Evolutionary conservation across 352 stramenopile genomes (phyloP).

Genomic region (Phytophthora sp.): DNA sequence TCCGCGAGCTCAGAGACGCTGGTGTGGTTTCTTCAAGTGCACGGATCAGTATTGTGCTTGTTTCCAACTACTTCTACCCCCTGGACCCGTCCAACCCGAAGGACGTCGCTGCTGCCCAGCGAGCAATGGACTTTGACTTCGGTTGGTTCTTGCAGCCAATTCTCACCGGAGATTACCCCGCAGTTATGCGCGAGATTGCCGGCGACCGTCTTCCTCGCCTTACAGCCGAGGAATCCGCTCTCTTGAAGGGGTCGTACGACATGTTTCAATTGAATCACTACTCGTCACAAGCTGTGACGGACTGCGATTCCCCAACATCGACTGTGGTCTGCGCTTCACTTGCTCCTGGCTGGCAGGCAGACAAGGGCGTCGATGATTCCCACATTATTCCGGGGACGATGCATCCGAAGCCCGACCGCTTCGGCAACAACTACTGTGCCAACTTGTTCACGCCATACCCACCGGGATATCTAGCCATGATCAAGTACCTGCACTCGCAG

Average conservation of each 20-base stretch:
- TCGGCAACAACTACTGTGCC: constrained; percentile 47
- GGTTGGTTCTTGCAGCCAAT: constrained; percentile 94
- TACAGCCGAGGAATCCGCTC: constrained; percentile 69
- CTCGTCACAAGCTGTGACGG: constrained; percentile 64
- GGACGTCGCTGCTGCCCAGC: constrained; percentile 69
- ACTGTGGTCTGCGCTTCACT: constrained; percentile 37
- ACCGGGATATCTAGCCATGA: constrained; percentile 43
- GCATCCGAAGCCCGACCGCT: constrained; percentile 31
- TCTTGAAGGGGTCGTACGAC: constrained; percentile 88
- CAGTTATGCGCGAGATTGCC: constrained; percentile 86
- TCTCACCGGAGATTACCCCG: constrained; percentile 90
- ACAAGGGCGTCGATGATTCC: constrained; percentile 52
- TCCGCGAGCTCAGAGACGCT: constrained; percentile 71
- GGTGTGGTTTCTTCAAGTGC: constrained; percentile 46
- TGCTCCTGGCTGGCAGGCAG: constrained; percentile 41
- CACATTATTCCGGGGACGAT: constrained; percentile 67
- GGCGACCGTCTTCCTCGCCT: constrained; percentile 90
- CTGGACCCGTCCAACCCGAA: constrained; percentile 61
- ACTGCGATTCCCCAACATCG: constrained; percentile 51
- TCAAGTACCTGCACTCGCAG: constrained; percentile 46
- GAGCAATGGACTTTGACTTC: constrained; percentile 91
- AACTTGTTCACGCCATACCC: constrained; percentile 48
- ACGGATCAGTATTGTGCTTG: constrained; percentile 93
- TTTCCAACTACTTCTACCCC: constrained; percentile 80
- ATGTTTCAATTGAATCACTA: constrained; percentile 98